Evolutionary conservation across 176 grass and related monocot species (phyloP), one percentile per base, ranked within the genome.

Genomic region (Metroxylon sagu): DNA sequence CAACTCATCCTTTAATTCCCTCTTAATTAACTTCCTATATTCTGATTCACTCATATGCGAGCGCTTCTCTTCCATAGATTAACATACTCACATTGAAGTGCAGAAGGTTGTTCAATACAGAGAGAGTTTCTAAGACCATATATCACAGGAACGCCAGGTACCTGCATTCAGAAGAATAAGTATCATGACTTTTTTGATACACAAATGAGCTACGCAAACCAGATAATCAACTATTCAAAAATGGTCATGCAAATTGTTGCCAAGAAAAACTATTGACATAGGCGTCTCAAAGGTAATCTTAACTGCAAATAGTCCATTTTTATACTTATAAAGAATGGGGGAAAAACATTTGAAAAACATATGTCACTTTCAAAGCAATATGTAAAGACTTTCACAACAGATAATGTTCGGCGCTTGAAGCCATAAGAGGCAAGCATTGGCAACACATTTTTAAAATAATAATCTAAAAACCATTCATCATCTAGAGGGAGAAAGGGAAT

Each of bases 61-160:
- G 16, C 80, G 85, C 65, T 83, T 85, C 73, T 85, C 76, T 65
- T 89, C 79, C 7, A 58, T 69, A 16, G 74, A 67, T 89, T 84
- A 26, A 76, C 76, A 72, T 78, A 95, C 53, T 95, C 74, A 21
- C 76, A 78, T 65, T 89, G 82, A 3, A 74, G 66, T 19, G 77
- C 18, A 14, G 89, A 89, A n/a, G 82, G 89, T 65, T 80, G 76
- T 21, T 95, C 89, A 16, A 95, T 65, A 35, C 80, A 83, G 14
- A 89, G 72, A 15, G 89, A 85, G 56, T 78, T 89, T 64, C 78
- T 89, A 17, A 86, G 29, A 62, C 82, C 85, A 60, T 89, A 95
- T 72, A 95, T 95, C 16, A 95, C 76, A 69, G 89, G 85, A 59
- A 95, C 73, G 12, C 85, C 82, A 71, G 89, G 76, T 79, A 85